Percentiles rank a stretch among this genome's conserved stretches.
Conservation (phyloP, 2,329 filamentous ascomycete genomes). For the Nigrospora osmanthi region DNA sequence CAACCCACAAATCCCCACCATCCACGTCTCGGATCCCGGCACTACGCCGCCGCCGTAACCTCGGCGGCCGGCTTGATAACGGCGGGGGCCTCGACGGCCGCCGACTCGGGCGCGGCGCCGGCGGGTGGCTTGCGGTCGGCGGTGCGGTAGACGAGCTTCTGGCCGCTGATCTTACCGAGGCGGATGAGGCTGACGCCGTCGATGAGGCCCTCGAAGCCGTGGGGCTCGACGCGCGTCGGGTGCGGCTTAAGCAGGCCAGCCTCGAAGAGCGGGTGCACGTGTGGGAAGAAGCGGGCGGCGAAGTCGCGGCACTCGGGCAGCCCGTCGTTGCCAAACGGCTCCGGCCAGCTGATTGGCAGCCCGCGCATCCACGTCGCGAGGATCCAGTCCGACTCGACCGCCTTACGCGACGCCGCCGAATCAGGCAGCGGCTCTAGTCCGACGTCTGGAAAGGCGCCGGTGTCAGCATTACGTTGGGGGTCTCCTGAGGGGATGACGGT, state of each 20-base stretch:
- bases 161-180: constrained; percentile 2
- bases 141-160: constrained; percentile 5
- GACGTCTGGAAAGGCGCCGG: too few species aligned
- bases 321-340: constrained; percentile 4
- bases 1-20: too few species aligned
- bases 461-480: too few species aligned
- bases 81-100: too few species aligned
- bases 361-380: constrained; percentile 5
- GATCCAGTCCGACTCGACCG: constrained; percentile 5
- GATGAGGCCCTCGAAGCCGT: constrained; percentile 5
- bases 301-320: constrained; percentile 3
- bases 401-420: not conserved
- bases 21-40: too few species aligned
- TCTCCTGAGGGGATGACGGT: too few species aligned
- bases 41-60: too few species aligned
- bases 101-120: too few species aligned
- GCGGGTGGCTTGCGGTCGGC: not conserved
- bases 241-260: constrained; percentile 2
- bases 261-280: constrained; percentile 3
- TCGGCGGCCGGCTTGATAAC: too few species aligned
- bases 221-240: constrained; percentile 2
- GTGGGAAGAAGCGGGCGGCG: constrained; percentile 2
- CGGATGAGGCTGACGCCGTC: constrained; percentile 2
- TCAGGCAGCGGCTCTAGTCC: constrained; percentile 4
- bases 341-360: constrained; percentile 5